Conservation (phyloP, 257 asterid species). For the Przewalskia tangutica region DNA sequence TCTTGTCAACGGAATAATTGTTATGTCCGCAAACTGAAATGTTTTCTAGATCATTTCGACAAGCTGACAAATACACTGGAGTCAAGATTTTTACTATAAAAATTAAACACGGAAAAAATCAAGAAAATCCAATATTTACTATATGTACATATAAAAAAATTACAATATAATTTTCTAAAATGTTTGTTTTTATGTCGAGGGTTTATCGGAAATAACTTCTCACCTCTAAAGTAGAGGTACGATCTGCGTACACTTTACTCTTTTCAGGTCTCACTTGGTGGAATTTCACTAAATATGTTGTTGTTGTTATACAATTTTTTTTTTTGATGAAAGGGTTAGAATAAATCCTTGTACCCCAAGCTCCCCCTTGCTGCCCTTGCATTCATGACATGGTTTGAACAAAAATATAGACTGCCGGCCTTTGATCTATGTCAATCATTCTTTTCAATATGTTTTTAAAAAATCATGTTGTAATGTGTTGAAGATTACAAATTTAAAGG, state of each 20-base stretch:
- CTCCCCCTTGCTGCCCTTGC: not conserved
- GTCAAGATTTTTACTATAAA: not conserved
- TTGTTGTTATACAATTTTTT: too few relatives aligned
- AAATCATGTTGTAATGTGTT: not conserved
- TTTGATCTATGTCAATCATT: not conserved
- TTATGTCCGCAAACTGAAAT: not conserved
- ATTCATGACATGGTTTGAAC: not conserved
- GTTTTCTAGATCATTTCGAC: too few relatives aligned
- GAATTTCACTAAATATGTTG: too few relatives aligned
- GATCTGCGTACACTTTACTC: too few relatives aligned
- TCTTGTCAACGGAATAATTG: constrained; percentile 1
- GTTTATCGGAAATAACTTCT: too few relatives aligned
- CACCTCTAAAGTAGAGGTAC: too few relatives aligned
- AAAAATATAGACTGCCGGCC: not conserved
- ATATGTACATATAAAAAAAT: too few relatives aligned
- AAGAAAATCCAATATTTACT: not conserved
- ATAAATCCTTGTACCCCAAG: not conserved
- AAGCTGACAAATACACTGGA: too few relatives aligned
- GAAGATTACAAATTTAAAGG: not conserved
- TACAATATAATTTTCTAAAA: too few relatives aligned
- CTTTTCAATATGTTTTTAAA: not conserved
- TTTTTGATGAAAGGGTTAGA: too few relatives aligned
- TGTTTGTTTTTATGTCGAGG: too few relatives aligned
- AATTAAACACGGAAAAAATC: not conserved
- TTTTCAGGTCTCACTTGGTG: too few relatives aligned